A percentile compares a stretch with the other conserved stretches of the same genome.
Conservation (phyloP, 352 stramenopile species). For the Saprolegnia diclina region DNA sequence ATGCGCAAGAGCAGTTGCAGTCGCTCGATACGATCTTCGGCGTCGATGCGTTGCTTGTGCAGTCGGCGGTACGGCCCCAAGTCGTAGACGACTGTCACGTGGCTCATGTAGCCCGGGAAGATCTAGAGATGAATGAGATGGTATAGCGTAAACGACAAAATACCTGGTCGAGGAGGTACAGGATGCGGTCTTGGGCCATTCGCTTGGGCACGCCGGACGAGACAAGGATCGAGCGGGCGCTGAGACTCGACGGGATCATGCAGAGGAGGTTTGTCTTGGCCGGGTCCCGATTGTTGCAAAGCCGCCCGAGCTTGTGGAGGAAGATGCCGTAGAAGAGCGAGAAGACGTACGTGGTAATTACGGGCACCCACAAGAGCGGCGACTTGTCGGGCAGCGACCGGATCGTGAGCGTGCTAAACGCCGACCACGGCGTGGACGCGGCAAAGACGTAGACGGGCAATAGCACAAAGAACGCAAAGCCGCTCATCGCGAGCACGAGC, state of each 20-base stretch:
- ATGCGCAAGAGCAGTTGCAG: slow-evolving; percentile 46
- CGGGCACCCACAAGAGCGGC: slow-evolving; percentile 68
- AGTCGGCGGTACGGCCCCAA: slow-evolving; percentile 63
- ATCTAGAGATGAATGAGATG: slow-evolving; percentile 7
- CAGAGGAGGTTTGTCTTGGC: slow-evolving; percentile 52
- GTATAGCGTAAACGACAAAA: not conserved
- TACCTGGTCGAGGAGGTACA: slow-evolving; percentile 73
- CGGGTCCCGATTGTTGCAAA: slow-evolving; percentile 44
- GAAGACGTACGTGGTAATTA: slow-evolving; percentile 70
- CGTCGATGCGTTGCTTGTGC: slow-evolving; percentile 42
- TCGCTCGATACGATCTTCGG: slow-evolving; percentile 54
- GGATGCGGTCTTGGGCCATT: slow-evolving; percentile 64
- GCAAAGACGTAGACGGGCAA: slow-evolving; percentile 62
- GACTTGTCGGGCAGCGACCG: slow-evolving; percentile 69
- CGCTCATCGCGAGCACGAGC: slow-evolving; percentile 52
- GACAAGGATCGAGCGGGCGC: slow-evolving; percentile 71
- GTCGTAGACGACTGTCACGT: slow-evolving; percentile 78
- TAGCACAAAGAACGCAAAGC: slow-evolving; percentile 58
- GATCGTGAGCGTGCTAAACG: slow-evolving; percentile 34
- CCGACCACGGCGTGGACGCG: slow-evolving; percentile 33
- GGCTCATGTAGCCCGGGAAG: slow-evolving; percentile 73
- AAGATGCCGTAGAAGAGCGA: slow-evolving; percentile 67
- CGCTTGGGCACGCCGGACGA: slow-evolving; percentile 66
- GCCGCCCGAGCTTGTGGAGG: slow-evolving; percentile 53
- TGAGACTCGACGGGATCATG: slow-evolving; percentile 75